Percentiles rank a stretch among this genome's conserved stretches.
Conservation (phyloP, 1,284 basidiomycete genomes). For the Ustilago curta region DNA sequence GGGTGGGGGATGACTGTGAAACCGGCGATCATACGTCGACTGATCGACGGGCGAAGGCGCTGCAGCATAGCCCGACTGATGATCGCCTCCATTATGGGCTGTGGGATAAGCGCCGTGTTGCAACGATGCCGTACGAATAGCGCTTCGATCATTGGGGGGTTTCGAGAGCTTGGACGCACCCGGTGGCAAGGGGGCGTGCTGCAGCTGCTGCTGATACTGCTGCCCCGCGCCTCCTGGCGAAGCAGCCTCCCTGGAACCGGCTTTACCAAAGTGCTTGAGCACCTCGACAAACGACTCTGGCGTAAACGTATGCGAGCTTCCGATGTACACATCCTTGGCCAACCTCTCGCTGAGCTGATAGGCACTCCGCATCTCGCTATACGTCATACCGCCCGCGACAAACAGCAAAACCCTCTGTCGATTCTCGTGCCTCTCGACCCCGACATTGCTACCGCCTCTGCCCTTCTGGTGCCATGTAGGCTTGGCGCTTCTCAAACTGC, state of each 20-base stretch:
- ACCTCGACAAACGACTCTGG: constrained; percentile 88
- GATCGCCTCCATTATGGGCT: constrained; percentile 1
- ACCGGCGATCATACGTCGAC: constrained; percentile 29
- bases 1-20: constrained; percentile 14
- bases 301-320: constrained; percentile 88
- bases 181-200: constrained; percentile 19
- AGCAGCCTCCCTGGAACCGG: constrained; percentile 34
- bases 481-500: constrained; percentile 56
- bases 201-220: constrained; percentile 4
- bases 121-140: constrained; percentile 34
- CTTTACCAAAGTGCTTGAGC: constrained; percentile 74
- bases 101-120: constrained; percentile 23
- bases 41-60: constrained; percentile 13
- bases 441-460: constrained; percentile 32
- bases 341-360: constrained; percentile 82
- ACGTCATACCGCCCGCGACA: constrained; percentile 94
- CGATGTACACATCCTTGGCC: constrained; percentile 91
- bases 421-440: constrained; percentile 71
- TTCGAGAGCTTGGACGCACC: constrained; percentile 39
- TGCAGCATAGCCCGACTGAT: constrained; percentile 16
- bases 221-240: neutral
- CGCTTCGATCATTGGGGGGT: constrained; percentile 51
- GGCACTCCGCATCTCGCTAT: constrained; percentile 89
- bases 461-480: constrained; percentile 63
- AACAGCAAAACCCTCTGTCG: constrained; percentile 90